Percentiles rank a stretch among this genome's conserved stretches.
Conservation (phyloP, 441 rosid genomes). For the Jatropha multifida region DNA sequence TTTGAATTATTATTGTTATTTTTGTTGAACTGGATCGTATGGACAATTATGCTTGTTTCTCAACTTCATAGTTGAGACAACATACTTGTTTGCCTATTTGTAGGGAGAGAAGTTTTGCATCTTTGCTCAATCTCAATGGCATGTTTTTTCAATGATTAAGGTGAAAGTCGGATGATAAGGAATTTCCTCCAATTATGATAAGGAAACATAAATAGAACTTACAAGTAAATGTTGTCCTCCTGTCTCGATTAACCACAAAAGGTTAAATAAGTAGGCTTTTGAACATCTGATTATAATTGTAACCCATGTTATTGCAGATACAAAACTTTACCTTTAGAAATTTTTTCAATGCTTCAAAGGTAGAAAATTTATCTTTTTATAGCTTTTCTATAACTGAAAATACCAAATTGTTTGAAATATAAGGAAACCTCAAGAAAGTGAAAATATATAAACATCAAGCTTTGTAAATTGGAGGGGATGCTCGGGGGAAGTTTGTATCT, state of each 20-base stretch:
- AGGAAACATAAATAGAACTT: neutral
- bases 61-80: too few relatives aligned
- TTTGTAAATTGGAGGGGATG: too few relatives aligned
- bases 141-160: neutral
- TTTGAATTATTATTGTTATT: too few relatives aligned
- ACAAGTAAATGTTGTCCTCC: neutral
- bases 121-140: neutral
- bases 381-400: neutral
- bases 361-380: neutral
- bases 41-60: too few relatives aligned
- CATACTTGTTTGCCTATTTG: neutral
- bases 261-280: neutral
- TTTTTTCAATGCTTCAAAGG: neutral
- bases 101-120: neutral
- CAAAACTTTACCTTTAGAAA: neutral
- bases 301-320: too few relatives aligned
- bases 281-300: neutral
- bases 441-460: too few relatives aligned
- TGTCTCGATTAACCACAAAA: neutral
- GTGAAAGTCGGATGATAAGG: neutral
- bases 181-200: neutral
- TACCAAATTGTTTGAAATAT: neutral
- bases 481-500: too few relatives aligned
- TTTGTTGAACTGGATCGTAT: too few relatives aligned
- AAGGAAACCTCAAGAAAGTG: too few relatives aligned